Base-by-base conservation (phyloP, 2,329 filamentous ascomycete genomes). In the Epichloe elymi region DNA sequence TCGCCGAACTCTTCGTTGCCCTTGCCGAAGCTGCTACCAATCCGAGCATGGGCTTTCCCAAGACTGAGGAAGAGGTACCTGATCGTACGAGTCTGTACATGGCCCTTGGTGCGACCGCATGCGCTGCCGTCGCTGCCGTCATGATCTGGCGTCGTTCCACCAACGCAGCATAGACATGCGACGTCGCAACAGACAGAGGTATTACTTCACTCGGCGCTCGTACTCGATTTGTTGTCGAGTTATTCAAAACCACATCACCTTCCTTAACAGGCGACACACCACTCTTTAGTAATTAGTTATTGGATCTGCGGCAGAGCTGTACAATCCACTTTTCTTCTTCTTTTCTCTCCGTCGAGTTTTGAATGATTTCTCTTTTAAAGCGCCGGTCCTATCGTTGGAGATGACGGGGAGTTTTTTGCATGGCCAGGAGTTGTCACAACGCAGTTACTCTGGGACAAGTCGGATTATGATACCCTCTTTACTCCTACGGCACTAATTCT, bases 11-110 rank as follows among this genome's bases (percentile, higher is more conserved):
- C 37, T 98, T 97, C 67, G 88, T 96, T 23, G 83, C 80, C 37
- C 78, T 97, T 51, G 93, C 93, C 6, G 93, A 97, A 68, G 86
- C 88, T 40, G 91, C 91, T 5, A 93, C 90, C 43, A 89, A 89
- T 61, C 93, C 93, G 0, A 89, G 83, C 59, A 86, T 82, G 0
- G 91, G 85, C 0, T 95, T 94, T 60, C 91, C 93, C 0, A 93
- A 90, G 67, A 86, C 79, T 50, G 88, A 95, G 56, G 90, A 95
- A 60, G 88, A 93, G 50, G 78, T 82, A 1, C 82, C 85, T 4
- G 91, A 96, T 66, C 80, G 87, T 59, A 88, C 89, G 55, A 84
- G 86, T 55, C 73, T 95, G 61, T 95, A 95, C 60, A 80, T 97
- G 61, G 88, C 88, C 2, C 70, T 94, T 4, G 88, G 86, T 1